Conservation (phyloP, 2,329 filamentous ascomycete species). For the Domatiomyces catenatus region DNA sequence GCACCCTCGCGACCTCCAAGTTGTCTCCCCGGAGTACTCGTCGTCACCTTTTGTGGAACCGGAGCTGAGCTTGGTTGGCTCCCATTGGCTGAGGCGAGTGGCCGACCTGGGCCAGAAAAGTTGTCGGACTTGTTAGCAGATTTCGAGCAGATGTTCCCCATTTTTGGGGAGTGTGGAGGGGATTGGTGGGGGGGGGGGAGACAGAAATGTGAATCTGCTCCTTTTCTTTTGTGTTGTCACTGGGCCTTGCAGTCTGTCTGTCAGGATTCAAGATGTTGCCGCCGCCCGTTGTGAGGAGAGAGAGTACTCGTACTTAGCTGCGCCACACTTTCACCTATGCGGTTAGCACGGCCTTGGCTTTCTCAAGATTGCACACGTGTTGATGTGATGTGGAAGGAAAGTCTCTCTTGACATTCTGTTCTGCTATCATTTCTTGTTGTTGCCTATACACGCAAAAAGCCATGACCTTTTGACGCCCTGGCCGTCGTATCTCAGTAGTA, state of each 20-base stretch:
- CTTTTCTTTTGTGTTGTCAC: background rate
- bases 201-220: no score
- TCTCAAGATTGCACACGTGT: background rate
- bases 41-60: conserved; percentile 26
- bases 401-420: background rate
- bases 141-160: conserved; percentile 83
- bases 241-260: background rate
- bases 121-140: conserved; percentile 42
- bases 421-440: background rate
- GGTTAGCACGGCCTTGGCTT: background rate
- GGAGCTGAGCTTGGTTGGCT: conserved; percentile 34
- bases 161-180: no score
- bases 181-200: no score
- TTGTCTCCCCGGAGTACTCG: conserved; percentile 41
- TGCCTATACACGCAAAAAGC: background rate
- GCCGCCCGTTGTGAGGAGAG: no score
- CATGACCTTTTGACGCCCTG: background rate
- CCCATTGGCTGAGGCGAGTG: conserved; percentile 42
- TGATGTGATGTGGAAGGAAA: background rate
- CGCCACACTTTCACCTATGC: background rate
- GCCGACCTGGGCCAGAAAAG: conserved; percentile 58
- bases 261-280: background rate
- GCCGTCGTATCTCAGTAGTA: background rate
- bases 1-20: conserved; percentile 39
- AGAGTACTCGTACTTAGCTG: background rate